These are phyloP conservation scores for Cucumis sativus DNA, from an alignment of 306 rosid species.

Conservation along the genomic window DNA sequence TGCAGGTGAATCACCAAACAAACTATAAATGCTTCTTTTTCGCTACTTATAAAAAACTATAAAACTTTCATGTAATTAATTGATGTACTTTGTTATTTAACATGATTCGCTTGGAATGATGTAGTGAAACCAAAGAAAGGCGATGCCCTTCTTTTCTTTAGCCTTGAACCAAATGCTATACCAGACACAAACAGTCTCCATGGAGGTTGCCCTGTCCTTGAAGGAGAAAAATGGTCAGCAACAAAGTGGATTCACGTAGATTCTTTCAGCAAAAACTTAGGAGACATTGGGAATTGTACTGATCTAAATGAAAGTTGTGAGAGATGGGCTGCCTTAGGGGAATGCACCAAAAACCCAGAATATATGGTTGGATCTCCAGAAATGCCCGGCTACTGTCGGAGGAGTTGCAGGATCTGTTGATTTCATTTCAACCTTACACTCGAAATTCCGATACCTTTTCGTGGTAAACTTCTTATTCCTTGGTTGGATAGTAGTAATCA, in stretches of 20 bases:
- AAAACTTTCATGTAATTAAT: neutral
- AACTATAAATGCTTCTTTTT: neutral
- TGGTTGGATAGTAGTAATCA: neutral
- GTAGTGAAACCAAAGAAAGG: constrained; percentile 88
- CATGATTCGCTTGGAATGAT: constrained; percentile 2
- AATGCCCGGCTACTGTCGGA: constrained; percentile 79
- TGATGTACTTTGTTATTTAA: constrained; percentile 1
- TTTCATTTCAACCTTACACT: neutral
- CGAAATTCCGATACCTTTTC: neutral
- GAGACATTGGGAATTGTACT: constrained; percentile 41
- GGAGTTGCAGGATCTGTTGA: constrained; percentile 75
- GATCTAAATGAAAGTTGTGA: constrained; percentile 67
- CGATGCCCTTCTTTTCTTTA: constrained; percentile 96
- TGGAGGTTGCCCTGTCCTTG: constrained; percentile 86
- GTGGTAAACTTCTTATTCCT: neutral
- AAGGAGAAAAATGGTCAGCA: constrained; percentile 99
- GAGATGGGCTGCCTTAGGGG: constrained; percentile 94
- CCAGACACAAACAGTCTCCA: constrained; percentile 81
- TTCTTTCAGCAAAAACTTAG: constrained; percentile 61
- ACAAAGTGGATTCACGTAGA: constrained; percentile 97
- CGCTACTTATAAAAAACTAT: neutral
- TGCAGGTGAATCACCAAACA: constrained; percentile 48
- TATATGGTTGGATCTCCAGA: constrained; percentile 82
- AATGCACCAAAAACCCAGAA: constrained; percentile 72
- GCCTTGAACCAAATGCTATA: constrained; percentile 58